These are phyloP conservation scores for Vitis cinerea DNA, from an alignment of 164 flowering plant species.

Conservation along the genomic window DNA sequence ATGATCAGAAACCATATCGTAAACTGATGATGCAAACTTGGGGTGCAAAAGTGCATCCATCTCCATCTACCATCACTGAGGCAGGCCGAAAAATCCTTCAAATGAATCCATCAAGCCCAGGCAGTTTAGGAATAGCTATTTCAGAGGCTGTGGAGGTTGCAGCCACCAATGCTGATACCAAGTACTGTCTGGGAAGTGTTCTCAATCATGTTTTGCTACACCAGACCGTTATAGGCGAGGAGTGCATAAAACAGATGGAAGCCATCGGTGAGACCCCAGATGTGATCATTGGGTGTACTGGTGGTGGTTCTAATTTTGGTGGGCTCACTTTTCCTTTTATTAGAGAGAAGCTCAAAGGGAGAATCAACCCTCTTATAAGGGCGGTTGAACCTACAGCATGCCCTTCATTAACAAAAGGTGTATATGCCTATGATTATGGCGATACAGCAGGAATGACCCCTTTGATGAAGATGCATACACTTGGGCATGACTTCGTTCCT, in stretches of 20 bases:
- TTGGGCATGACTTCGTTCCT: conserved; percentile 95
- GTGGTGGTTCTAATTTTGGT: conserved; percentile 93
- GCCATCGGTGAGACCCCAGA: conserved; percentile 89
- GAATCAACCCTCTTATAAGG: conserved; percentile 73
- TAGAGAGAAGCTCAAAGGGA: conserved; percentile 80
- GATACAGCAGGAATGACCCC: conserved; percentile 98
- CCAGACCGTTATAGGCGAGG: conserved; percentile 95
- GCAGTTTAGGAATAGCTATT: conserved; percentile 92
- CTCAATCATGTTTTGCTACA: conserved; percentile 92
- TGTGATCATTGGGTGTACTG: conserved; percentile 90
- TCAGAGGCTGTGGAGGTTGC: conserved; percentile 97
- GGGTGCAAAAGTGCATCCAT: conserved; percentile 97
- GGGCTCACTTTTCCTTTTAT: conserved; percentile 91
- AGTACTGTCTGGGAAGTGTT: conserved; percentile 93
- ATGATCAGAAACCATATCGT: conserved; percentile 90
- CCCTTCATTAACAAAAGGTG: conserved; percentile 90
- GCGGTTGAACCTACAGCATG: conserved; percentile 97
- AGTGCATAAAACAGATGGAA: conserved; percentile 91
- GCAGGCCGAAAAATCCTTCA: conserved; percentile 68
- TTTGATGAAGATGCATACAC: conserved; percentile 97
- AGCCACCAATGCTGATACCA: conserved; percentile 65
- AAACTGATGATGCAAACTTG: conserved; percentile 97
- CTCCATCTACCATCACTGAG: conserved; percentile 79
- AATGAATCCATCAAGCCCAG: conserved; percentile 77
- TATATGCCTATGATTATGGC: conserved; percentile 90